phyloP scores from a whole-genome alignment of 2,329 filamentous ascomycete species.

The Fusarium veterinarium region DNA sequence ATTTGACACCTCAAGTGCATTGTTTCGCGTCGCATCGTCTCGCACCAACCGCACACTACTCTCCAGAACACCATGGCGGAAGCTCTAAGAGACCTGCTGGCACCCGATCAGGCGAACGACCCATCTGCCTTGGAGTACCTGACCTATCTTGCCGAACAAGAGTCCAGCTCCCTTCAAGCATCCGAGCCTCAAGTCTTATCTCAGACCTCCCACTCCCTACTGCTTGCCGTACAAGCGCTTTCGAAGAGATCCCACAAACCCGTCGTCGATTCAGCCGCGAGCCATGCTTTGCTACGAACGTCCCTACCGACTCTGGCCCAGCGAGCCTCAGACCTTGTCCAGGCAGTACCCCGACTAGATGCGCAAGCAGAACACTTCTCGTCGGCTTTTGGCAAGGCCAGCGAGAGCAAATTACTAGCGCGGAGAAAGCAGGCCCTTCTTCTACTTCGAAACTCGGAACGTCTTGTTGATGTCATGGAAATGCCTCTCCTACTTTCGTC shows the following conservation, averaged over 20 bases:
- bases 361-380: slow-evolving; percentile 83
- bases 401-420: slow-evolving; percentile 76
- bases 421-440: slow-evolving; percentile 83
- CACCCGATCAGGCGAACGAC: slow-evolving; percentile 54
- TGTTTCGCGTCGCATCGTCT: neutral
- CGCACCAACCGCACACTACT: neutral
- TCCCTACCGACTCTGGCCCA: slow-evolving; percentile 77
- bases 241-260: slow-evolving; percentile 90
- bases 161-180: slow-evolving; percentile 76
- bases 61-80: slow-evolving; percentile 49
- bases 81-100: slow-evolving; percentile 51
- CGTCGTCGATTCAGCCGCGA: slow-evolving; percentile 82
- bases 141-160: slow-evolving; percentile 78
- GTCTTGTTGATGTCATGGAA: slow-evolving; percentile 90
- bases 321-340: slow-evolving; percentile 73
- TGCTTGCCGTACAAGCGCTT: slow-evolving; percentile 85
- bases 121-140: slow-evolving; percentile 76
- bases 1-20: neutral
- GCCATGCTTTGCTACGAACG: slow-evolving; percentile 78
- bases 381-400: slow-evolving; percentile 80
- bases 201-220: slow-evolving; percentile 81
- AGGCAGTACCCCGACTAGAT: slow-evolving; percentile 83
- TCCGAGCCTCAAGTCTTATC: slow-evolving; percentile 84
- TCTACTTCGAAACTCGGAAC: slow-evolving; percentile 86
- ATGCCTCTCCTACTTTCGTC: slow-evolving; percentile 87